Percentiles rank a stretch among this genome's conserved stretches.
phyloP scores from a whole-genome alignment of 805 yeast genomes.

The Saccharomycopsis sp. region DNA sequence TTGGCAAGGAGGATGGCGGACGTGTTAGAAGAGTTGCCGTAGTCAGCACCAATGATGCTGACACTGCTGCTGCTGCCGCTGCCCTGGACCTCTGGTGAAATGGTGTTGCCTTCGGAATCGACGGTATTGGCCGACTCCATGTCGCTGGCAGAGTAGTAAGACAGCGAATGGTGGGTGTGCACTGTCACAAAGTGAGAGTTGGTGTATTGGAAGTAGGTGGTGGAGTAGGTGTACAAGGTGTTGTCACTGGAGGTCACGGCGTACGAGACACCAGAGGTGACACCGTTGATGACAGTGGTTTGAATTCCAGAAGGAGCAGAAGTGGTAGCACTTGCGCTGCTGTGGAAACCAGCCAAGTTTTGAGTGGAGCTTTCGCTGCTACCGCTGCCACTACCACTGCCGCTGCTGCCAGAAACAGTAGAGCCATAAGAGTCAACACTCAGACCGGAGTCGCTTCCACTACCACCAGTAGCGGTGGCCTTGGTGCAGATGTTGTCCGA shows the following conservation, averaged over 20 bases:
- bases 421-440: slow-evolving; percentile 20
- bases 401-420: background rate
- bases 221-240: slow-evolving; percentile 19
- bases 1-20: too few species aligned
- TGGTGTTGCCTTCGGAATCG: too few species aligned
- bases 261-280: slow-evolving; percentile 12
- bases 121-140: too few species aligned
- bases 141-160: too few species aligned
- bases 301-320: slow-evolving; percentile 21
- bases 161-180: slow-evolving; percentile 8
- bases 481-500: slow-evolving; percentile 5
- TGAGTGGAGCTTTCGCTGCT: background rate
- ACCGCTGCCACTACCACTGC: background rate
- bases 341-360: too few species aligned
- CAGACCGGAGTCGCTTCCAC: slow-evolving; percentile 22
- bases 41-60: too few species aligned
- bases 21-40: too few species aligned
- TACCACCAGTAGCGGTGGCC: slow-evolving; percentile 17
- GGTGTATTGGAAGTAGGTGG: slow-evolving; percentile 18
- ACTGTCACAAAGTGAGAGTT: slow-evolving; percentile 20
- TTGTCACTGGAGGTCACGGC: slow-evolving; percentile 12
- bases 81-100: too few species aligned
- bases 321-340: slow-evolving; percentile 21
- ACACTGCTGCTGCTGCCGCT: too few species aligned
- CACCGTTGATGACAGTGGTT: slow-evolving; percentile 15